Evolutionary conservation across 371 early-diverging fungal genomes (phyloP), one percentile per base, ranked within the genome.

Genomic region (Lichtheimia hyalospora): DNA sequence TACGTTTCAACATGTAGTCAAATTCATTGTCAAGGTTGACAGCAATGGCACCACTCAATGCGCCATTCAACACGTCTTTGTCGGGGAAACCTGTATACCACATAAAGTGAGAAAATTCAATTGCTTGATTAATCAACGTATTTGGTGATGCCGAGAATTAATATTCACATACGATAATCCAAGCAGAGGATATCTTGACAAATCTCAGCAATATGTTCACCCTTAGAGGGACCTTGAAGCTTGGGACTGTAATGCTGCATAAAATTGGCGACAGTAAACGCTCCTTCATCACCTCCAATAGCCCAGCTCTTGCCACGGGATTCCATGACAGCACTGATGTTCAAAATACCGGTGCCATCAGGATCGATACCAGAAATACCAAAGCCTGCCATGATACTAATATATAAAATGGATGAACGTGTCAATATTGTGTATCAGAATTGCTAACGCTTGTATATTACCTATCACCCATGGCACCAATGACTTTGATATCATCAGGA

Each of bases 241-340:
- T 49, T 53, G 0, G 73, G 58, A 28, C 66, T 70, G 61, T 73
- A 81, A 52, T 71, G 58, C 42, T 74, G 69, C 23, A 78, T 48
- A 44, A 70, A 66, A 23, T 72, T 76, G 2, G 79, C 70, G 15
- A 81, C 23, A 3, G 77, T 75, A 1, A 69, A 43, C 4, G 78
- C 77, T 54, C 58, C 61, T 15, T 41, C 24, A 43, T 81, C 75
- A 15, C 81, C 81, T 52, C 81, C 81, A 23, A 68, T 68, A 27
- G 67, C 65, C 55, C 68, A 81, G 49, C 77, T 76, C n/a, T 78
- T 51, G 8, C 79, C 78, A 58, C 81, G 73, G 34, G 69, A 74
- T 58, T 77, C 77, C 10, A 61, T 61, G n/a, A 64, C 50, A 13
- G 68, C 44, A 14, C 60, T 56, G 20, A 64, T 24, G 34, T 70